Conservation (phyloP, 768 basidiomycete species). For the Ephemerocybe angulata region DNA sequence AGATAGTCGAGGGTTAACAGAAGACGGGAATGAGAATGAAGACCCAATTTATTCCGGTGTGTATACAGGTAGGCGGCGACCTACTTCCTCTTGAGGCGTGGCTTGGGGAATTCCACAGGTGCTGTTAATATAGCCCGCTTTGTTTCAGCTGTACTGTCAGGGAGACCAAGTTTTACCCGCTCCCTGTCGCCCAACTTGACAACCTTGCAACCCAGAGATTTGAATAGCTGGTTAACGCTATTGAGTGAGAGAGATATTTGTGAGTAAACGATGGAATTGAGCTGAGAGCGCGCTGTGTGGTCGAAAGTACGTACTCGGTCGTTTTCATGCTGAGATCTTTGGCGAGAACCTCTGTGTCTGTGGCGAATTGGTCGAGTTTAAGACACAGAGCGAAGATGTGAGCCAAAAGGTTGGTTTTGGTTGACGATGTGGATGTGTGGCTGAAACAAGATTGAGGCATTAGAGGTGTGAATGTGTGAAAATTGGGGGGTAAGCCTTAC, state of each 20-base stretch:
- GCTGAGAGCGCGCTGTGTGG: constrained; percentile 2
- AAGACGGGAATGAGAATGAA: too few species aligned
- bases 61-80: not conserved
- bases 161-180: constrained; percentile 64
- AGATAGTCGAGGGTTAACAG: too few species aligned
- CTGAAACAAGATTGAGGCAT: constrained; percentile 26
- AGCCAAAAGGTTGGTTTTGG: constrained; percentile 67
- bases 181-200: constrained; percentile 55
- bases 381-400: constrained; percentile 82
- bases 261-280: constrained; percentile 1
- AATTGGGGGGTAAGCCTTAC: constrained; percentile 29
- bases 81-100: constrained; percentile 37
- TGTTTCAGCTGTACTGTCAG: constrained; percentile 55
- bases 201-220: constrained; percentile 79
- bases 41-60: too few species aligned
- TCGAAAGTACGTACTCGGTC: constrained; percentile 51
- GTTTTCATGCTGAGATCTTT: constrained; percentile 67
- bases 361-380: constrained; percentile 71
- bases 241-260: too few species aligned
- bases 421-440: constrained; percentile 61
- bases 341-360: constrained; percentile 65
- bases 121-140: constrained; percentile 72
- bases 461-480: not conserved
- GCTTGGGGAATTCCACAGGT: constrained; percentile 82
- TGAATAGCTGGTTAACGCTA: constrained; percentile 67